Evolutionary conservation across 2,329 filamentous ascomycete species (phyloP).

Genomic region (Ascochyta viciae-villosae): DNA sequence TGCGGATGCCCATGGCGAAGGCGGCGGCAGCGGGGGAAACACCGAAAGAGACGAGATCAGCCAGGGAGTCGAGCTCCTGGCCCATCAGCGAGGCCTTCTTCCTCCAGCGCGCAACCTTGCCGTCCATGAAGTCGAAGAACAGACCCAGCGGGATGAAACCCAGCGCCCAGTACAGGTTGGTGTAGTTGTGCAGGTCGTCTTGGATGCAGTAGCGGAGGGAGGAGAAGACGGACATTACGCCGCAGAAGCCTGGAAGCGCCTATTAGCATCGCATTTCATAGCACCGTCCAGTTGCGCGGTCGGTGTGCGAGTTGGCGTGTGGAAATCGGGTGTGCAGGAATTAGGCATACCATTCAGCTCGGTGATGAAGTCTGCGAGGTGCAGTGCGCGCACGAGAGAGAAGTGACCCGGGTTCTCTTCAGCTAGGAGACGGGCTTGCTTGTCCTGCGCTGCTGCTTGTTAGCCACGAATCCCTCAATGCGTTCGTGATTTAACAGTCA

Average conservation of each 20-base stretch:
- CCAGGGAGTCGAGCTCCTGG: slow-evolving; percentile 93
- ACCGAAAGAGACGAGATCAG: slow-evolving; percentile 95
- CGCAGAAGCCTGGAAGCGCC: slow-evolving; percentile 71
- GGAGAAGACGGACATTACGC: slow-evolving; percentile 94
- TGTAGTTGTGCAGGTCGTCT: slow-evolving; percentile 65
- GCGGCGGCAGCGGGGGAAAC: slow-evolving; percentile 86
- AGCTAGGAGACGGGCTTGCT: slow-evolving; percentile 76
- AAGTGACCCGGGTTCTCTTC: slow-evolving; percentile 74
- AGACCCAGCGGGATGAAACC: slow-evolving; percentile 83
- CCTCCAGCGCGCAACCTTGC: slow-evolving; percentile 94
- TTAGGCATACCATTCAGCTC: slow-evolving; percentile 70
- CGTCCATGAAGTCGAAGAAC: slow-evolving; percentile 98
- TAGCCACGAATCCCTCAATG: background rate
- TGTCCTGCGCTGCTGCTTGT: slow-evolving; percentile 65
- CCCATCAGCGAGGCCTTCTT: slow-evolving; percentile 98
- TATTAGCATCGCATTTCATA: background rate
- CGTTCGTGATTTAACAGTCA: background rate
- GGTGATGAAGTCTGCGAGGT: slow-evolving; percentile 85
- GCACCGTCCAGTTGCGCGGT: background rate
- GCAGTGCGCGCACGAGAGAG: slow-evolving; percentile 65
- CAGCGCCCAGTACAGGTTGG: slow-evolving; percentile 81
- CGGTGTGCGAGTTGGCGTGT: background rate
- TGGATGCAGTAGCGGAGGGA: slow-evolving; percentile 92
- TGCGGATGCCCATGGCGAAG: slow-evolving; percentile 88
- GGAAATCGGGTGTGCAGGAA: background rate